phyloP scores from a whole-genome alignment of 305 asterid species.

The Fraxinus paxiana region DNA sequence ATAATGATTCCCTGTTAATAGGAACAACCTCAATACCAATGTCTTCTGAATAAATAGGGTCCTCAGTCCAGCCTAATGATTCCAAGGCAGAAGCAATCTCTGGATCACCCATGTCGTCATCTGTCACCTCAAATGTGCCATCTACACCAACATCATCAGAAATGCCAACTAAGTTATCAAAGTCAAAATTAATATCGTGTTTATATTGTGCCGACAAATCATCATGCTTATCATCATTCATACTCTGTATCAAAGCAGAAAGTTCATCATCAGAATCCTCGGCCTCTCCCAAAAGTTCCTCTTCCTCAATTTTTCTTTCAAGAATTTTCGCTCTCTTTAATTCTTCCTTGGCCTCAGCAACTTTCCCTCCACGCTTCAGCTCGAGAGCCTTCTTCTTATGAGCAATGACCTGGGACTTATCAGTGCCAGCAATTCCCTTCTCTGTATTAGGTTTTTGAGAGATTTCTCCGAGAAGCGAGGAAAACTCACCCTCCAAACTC shows the following conservation, averaged over 20 bases:
- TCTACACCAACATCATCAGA: constrained; percentile 50
- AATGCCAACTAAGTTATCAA: constrained; percentile 38
- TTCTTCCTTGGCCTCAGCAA: constrained; percentile 88
- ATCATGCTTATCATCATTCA: constrained; percentile 52
- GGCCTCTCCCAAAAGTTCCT: constrained; percentile 70
- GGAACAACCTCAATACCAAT: constrained; percentile 23
- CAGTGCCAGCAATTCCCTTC: constrained; percentile 40
- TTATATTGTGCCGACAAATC: constrained; percentile 36
- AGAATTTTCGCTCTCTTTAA: constrained; percentile 87
- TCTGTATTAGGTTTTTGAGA: constrained; percentile 48
- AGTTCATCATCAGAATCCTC: constrained; percentile 93
- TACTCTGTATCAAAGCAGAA: constrained; percentile 54
- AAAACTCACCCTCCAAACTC: constrained; percentile 82
- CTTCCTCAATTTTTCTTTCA: constrained; percentile 85
- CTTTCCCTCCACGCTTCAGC: constrained; percentile 82
- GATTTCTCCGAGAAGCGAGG: constrained; percentile 64
- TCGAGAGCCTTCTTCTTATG: constrained; percentile 88
- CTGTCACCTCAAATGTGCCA: constrained; percentile 65
- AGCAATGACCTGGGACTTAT: constrained; percentile 65
- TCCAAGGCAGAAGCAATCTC: constrained; percentile 63
- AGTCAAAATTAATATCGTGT: constrained; percentile 43
- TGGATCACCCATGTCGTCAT: constrained; percentile 76
- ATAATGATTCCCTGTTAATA: constrained; percentile 36
- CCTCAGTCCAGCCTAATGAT: constrained; percentile 91
- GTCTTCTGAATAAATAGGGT: constrained; percentile 31